Conservation (phyloP, 495 filamentous ascomycete species). For the Lindgomyces ingoldianus region DNA sequence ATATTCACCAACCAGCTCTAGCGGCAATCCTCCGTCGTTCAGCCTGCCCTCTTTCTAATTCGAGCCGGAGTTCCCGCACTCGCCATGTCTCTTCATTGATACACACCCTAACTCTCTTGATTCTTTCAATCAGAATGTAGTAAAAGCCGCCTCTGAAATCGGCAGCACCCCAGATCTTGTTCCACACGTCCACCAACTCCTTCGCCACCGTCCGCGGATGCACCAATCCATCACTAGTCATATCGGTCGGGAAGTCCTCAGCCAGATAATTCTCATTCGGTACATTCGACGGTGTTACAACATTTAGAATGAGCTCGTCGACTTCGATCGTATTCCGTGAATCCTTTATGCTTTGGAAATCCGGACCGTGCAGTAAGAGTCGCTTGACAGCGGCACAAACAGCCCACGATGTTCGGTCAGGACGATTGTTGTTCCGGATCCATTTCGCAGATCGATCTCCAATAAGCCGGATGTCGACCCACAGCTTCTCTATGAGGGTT, state of each 20-base stretch:
- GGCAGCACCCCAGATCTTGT: constrained; percentile 26
- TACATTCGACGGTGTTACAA: constrained; percentile 23
- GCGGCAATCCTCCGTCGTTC: constrained; percentile 29
- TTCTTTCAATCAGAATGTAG: constrained; percentile 28
- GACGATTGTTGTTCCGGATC: constrained; percentile 5
- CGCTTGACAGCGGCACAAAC: constrained; percentile 32
- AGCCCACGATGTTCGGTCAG: constrained; percentile 32
- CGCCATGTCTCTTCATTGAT: constrained; percentile 27
- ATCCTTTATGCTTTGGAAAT: constrained; percentile 16
- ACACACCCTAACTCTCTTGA: constrained; percentile 31
- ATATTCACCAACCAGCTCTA: constrained; percentile 15
- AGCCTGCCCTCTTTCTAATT: constrained; percentile 33
- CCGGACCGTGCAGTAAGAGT: constrained; percentile 29
- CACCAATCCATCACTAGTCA: constrained; percentile 20
- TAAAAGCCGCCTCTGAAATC: constrained; percentile 17
- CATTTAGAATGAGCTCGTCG: constrained; percentile 35
- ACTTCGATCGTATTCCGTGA: constrained; percentile 11
- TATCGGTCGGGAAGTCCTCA: constrained; percentile 11
- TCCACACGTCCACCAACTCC: constrained; percentile 32
- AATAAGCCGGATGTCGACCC: constrained; percentile 25
- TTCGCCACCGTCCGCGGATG: constrained; percentile 28
- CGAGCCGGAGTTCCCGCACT: constrained; percentile 24
- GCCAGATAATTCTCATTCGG: constrained; percentile 16
- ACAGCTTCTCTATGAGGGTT: constrained; percentile 25
- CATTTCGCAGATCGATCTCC: constrained; percentile 20